A percentile compares a stretch with the other conserved stretches of the same genome.
phyloP scores from a whole-genome alignment of 2,329 filamentous ascomycete genomes.

The Fusarium decemcellulare region DNA sequence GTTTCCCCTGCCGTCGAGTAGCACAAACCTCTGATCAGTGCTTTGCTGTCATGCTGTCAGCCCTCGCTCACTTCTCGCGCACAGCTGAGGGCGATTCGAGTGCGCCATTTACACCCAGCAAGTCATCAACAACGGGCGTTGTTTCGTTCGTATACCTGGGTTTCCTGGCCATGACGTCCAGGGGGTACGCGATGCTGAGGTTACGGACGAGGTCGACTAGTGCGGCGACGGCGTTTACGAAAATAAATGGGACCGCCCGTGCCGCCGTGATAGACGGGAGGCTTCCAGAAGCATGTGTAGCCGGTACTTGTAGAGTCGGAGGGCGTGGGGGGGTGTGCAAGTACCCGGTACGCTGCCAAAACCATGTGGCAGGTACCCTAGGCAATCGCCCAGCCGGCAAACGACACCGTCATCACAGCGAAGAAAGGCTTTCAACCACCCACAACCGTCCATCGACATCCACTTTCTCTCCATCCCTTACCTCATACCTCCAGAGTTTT shows the following conservation, averaged over 20 bases:
- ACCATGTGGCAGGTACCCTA: slow-evolving; percentile 30
- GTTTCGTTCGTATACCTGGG: slow-evolving; percentile 17
- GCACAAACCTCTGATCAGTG: slow-evolving; percentile 7
- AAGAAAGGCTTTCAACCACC: slow-evolving; percentile 5
- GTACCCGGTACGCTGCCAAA: slow-evolving; percentile 28
- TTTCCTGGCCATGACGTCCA: slow-evolving; percentile 35
- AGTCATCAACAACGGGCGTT: slow-evolving; percentile 32
- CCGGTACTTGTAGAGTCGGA: slow-evolving; percentile 13
- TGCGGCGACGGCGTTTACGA: slow-evolving; percentile 42
- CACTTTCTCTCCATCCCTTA: slow-evolving; percentile 31
- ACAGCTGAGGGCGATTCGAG: background rate
- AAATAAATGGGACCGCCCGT: slow-evolving; percentile 39
- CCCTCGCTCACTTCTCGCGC: background rate
- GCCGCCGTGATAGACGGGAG: slow-evolving; percentile 34
- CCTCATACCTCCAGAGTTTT: slow-evolving; percentile 42
- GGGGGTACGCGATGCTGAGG: slow-evolving; percentile 23
- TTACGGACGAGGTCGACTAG: slow-evolving; percentile 32
- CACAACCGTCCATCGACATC: slow-evolving; percentile 7
- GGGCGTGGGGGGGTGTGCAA: background rate
- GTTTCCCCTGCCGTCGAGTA: slow-evolving; percentile 9
- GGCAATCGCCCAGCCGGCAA: slow-evolving; percentile 22
- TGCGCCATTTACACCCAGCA: slow-evolving; percentile 38
- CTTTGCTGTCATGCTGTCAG: slow-evolving; percentile 11
- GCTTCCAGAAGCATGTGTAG: slow-evolving; percentile 22
- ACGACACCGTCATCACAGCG: slow-evolving; percentile 38